Percentiles rank a stretch among this genome's conserved stretches.
phyloP scores from a whole-genome alignment of 768 basidiomycete species.

The Leccinum rimulosum region DNA sequence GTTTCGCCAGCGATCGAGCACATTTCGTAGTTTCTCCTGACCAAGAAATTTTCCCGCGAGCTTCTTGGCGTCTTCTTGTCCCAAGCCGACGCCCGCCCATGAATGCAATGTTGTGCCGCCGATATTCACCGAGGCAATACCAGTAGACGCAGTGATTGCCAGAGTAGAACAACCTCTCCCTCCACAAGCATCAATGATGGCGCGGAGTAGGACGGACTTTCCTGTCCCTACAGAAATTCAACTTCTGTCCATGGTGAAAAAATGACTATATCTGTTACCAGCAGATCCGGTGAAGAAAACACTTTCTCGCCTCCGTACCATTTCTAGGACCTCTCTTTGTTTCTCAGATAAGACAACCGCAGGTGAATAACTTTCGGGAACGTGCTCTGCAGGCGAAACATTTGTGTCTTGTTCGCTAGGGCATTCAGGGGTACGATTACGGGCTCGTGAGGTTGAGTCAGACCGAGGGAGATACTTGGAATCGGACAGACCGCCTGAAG shows the following conservation, averaged over 20 bases:
- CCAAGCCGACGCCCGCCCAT: constrained; percentile 80
- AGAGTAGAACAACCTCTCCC: constrained; percentile 37
- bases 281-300: constrained; percentile 90
- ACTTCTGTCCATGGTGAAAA: not conserved
- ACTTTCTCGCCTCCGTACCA: constrained; percentile 57
- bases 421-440: not conserved
- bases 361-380: constrained; percentile 1
- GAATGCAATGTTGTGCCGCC: constrained; percentile 80
- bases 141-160: constrained; percentile 80
- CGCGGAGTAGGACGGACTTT: constrained; percentile 77
- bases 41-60: constrained; percentile 54
- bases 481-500: constrained; percentile 6
- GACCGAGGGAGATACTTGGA: not conserved
- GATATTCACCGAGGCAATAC: constrained; percentile 80
- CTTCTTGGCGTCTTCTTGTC: constrained; percentile 50
- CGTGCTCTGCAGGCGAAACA: not conserved
- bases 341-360: constrained; percentile 47
- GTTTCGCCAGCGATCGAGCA: constrained; percentile 60
- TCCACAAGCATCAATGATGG: constrained; percentile 59
- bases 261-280: constrained; percentile 33
- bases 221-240: constrained; percentile 56
- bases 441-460: not conserved
- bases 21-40: constrained; percentile 34
- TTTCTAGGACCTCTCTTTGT: constrained; percentile 47
- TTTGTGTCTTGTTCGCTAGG: not conserved